Conservation (phyloP, 1,284 basidiomycete genomes). For the Cerioporus squamosus region DNA sequence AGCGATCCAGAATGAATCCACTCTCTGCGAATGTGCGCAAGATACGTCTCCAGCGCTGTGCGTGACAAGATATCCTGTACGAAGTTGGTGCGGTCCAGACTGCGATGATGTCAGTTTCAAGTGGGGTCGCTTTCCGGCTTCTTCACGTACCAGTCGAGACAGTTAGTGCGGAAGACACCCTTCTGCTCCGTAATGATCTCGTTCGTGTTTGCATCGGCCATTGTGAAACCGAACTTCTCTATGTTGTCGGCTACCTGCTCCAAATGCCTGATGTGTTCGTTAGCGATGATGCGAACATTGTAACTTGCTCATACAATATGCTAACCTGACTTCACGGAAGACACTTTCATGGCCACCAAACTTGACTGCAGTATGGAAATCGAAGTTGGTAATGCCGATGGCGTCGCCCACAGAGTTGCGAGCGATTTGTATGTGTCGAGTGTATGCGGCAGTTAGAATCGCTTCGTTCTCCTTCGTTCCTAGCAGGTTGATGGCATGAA, state of each 20-base stretch:
- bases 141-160: slow-evolving; percentile 83
- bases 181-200: slow-evolving; percentile 83
- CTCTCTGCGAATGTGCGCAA: slow-evolving; percentile 70
- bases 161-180: slow-evolving; percentile 94
- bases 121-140: too few relatives aligned
- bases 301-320: slow-evolving; percentile 3
- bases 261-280: slow-evolving; percentile 48
- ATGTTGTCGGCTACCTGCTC: slow-evolving; percentile 66
- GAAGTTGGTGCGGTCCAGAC: slow-evolving; percentile 98
- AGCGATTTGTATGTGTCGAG: slow-evolving; percentile 72
- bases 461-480: slow-evolving; percentile 93
- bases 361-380: slow-evolving; percentile 89
- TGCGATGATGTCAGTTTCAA: slow-evolving; percentile 33
- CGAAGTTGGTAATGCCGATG: slow-evolving; percentile 85
- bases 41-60: slow-evolving; percentile 75
- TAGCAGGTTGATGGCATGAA: slow-evolving; percentile 88
- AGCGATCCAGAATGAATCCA: slow-evolving; percentile 74
- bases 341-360: slow-evolving; percentile 91
- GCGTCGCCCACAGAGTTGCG: slow-evolving; percentile 60
- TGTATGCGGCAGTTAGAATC: slow-evolving; percentile 83
- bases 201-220: slow-evolving; percentile 68
- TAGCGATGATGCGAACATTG: not conserved
- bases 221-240: slow-evolving; percentile 86
- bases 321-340: slow-evolving; percentile 72
- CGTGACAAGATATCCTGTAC: slow-evolving; percentile 92